phyloP scores from a whole-genome alignment of 1,284 basidiomycete species.

The Ustilago tritici region DNA sequence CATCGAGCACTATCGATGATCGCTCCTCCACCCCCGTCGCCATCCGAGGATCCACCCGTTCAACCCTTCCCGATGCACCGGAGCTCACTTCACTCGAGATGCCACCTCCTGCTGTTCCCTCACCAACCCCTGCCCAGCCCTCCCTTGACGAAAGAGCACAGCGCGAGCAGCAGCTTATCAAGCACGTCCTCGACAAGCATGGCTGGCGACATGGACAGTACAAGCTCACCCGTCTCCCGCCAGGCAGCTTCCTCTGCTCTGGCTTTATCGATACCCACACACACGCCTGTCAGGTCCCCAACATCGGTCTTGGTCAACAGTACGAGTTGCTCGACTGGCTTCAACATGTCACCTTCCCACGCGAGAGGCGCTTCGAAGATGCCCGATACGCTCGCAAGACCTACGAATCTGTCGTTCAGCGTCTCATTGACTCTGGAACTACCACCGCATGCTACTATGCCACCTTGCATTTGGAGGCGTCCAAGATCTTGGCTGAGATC shows the following conservation, averaged over 20 bases:
- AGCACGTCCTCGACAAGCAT: slow-evolving; percentile 42
- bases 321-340: slow-evolving; percentile 91
- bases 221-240: slow-evolving; percentile 73
- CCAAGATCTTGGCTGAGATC: slow-evolving; percentile 83
- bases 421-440: slow-evolving; percentile 78
- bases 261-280: slow-evolving; percentile 92
- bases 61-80: slow-evolving; percentile 32
- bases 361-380: slow-evolving; percentile 84
- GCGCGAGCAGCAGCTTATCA: slow-evolving; percentile 45
- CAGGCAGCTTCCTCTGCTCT: slow-evolving; percentile 85
- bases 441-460: slow-evolving; percentile 95
- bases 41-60: slow-evolving; percentile 32
- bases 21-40: slow-evolving; percentile 53
- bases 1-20: slow-evolving; percentile 24
- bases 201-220: slow-evolving; percentile 67
- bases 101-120: slow-evolving; percentile 43
- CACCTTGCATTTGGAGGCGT: slow-evolving; percentile 83
- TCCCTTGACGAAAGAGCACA: slow-evolving; percentile 27
- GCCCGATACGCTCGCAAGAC: slow-evolving; percentile 78
- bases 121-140: slow-evolving; percentile 15
- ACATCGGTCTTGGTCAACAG: slow-evolving; percentile 74
- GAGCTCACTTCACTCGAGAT: slow-evolving; percentile 46
- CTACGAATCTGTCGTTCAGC: slow-evolving; percentile 81
- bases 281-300: slow-evolving; percentile 73
- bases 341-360: slow-evolving; percentile 85